Evolutionary conservation across 2,329 filamentous ascomycete genomes (phyloP).

Genomic region (Myrmaecium sp.): DNA sequence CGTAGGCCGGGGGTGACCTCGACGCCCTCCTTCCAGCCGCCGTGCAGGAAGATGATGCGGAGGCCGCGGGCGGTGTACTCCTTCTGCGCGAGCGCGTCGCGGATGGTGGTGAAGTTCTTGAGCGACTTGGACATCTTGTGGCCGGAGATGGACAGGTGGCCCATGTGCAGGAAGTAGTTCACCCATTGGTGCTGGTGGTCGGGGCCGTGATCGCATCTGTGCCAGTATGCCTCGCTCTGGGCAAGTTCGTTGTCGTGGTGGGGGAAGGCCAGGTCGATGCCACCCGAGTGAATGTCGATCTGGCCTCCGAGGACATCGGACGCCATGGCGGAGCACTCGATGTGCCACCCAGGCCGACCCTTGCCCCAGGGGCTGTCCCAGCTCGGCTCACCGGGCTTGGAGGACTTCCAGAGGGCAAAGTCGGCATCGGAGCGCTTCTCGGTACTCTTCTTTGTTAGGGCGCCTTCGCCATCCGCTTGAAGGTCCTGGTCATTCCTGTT

Average conservation of each 20-base stretch:
- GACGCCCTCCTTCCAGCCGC: conserved; percentile 78
- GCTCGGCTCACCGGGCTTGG: conserved; percentile 77
- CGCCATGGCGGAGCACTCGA: conserved; percentile 93
- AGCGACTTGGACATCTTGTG: conserved; percentile 93
- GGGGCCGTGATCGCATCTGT: conserved; percentile 22
- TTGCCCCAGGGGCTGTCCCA: conserved; percentile 82
- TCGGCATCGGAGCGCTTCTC: conserved; percentile 65
- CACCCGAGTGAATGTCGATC: conserved; percentile 88
- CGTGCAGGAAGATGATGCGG: conserved; percentile 73
- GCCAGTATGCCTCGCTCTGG: conserved; percentile 76
- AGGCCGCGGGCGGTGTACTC: conserved; percentile 65
- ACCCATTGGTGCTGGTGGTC: conserved; percentile 53
- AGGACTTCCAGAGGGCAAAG: conserved; percentile 88
- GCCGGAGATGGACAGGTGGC: conserved; percentile 73
- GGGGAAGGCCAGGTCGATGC: conserved; percentile 79
- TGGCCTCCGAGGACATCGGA: conserved; percentile 68
- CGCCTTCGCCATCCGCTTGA: conserved; percentile 79
- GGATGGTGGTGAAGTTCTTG: conserved; percentile 91
- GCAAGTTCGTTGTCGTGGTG: conserved; percentile 69
- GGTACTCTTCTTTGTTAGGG: conserved; percentile 41
- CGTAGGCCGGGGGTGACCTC: conserved; percentile 79
- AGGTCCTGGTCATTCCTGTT: conserved; percentile 69
- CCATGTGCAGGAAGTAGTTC: conserved; percentile 93
- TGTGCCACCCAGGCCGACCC: conserved; percentile 88
- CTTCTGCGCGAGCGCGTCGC: conserved; percentile 53